Evolutionary conservation across 108 stramenopile species (phyloP).

Genomic region (Cylindrotheca closterium): DNA sequence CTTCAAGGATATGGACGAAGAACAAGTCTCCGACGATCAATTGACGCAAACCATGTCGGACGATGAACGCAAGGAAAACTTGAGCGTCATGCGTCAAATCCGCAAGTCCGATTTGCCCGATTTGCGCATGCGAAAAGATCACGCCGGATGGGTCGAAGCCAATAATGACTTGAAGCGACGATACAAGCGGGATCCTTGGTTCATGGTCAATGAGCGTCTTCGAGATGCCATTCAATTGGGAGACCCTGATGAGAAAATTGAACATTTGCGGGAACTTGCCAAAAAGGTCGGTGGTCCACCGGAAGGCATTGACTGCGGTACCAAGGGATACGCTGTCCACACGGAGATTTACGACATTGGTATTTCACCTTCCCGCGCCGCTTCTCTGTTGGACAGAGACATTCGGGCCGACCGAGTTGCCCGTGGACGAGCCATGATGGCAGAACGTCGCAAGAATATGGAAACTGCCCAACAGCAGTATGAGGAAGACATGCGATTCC

Average conservation of each 20-base stretch:
- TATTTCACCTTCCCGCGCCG: slow-evolving; percentile 39
- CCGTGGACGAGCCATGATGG: slow-evolving; percentile 57
- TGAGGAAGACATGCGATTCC: slow-evolving; percentile 58
- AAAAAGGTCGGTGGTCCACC: slow-evolving; percentile 76
- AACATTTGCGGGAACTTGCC: slow-evolving; percentile 45
- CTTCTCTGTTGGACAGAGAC: slow-evolving; percentile 41
- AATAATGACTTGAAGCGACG: slow-evolving; percentile 58
- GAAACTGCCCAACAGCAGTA: slow-evolving; percentile 48
- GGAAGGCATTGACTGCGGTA: slow-evolving; percentile 44
- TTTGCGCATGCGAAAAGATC: slow-evolving; percentile 48
- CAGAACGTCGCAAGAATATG: slow-evolving; percentile 46
- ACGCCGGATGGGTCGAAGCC: slow-evolving; percentile 69
- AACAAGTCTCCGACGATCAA: slow-evolving; percentile 38
- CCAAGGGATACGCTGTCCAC: slow-evolving; percentile 60
- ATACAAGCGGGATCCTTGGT: slow-evolving; percentile 73
- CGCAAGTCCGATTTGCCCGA: slow-evolving; percentile 57
- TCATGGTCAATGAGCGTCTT: slow-evolving; percentile 74
- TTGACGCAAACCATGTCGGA: slow-evolving; percentile 62
- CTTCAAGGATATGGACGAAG: slow-evolving; percentile 36
- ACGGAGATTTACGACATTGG: slow-evolving; percentile 73
- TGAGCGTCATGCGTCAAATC: slow-evolving; percentile 65
- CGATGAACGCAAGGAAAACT: slow-evolving; percentile 73
- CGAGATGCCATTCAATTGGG: slow-evolving; percentile 72
- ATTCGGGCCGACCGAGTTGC: slow-evolving; percentile 49
- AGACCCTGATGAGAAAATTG: slow-evolving; percentile 53